A percentile compares a stretch with the other conserved stretches of the same genome.
phyloP scores from a whole-genome alignment of 257 asterid species.

The Petunia axillaris region DNA sequence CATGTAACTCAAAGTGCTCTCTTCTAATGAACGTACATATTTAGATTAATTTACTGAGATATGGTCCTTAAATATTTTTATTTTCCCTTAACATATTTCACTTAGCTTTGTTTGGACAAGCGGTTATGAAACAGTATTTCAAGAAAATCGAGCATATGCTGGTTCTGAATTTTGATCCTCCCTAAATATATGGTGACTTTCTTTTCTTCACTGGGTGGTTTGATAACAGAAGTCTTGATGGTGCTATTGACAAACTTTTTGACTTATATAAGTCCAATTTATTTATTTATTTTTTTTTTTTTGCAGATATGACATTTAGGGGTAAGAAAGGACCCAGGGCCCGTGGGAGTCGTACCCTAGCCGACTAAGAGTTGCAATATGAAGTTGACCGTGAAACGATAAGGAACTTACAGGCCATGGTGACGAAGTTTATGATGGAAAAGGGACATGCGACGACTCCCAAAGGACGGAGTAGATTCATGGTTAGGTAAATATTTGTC shows the following conservation, averaged over 20 bases:
- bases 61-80: background rate
- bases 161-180: background rate
- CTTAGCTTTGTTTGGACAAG: background rate
- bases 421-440: too few relatives aligned
- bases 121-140: background rate
- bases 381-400: too few relatives aligned
- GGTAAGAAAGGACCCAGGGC: too few relatives aligned
- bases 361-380: too few relatives aligned
- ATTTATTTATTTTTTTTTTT: background rate
- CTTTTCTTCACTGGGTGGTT: background rate
- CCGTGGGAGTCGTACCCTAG: too few relatives aligned
- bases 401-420: too few relatives aligned
- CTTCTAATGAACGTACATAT: too few relatives aligned
- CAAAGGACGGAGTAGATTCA: too few relatives aligned
- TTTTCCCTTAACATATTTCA: background rate
- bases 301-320: too few relatives aligned
- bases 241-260: background rate
- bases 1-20: too few relatives aligned
- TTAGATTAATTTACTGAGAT: background rate
- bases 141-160: background rate
- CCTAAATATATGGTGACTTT: background rate
- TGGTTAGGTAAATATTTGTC: too few relatives aligned
- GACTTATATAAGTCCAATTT: constrained; percentile 3
- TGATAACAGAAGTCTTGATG: background rate
- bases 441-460: too few relatives aligned